Evolutionary conservation across 2,329 filamentous ascomycete genomes (phyloP).

Genomic region (Teratosphaeria nubilosa): DNA sequence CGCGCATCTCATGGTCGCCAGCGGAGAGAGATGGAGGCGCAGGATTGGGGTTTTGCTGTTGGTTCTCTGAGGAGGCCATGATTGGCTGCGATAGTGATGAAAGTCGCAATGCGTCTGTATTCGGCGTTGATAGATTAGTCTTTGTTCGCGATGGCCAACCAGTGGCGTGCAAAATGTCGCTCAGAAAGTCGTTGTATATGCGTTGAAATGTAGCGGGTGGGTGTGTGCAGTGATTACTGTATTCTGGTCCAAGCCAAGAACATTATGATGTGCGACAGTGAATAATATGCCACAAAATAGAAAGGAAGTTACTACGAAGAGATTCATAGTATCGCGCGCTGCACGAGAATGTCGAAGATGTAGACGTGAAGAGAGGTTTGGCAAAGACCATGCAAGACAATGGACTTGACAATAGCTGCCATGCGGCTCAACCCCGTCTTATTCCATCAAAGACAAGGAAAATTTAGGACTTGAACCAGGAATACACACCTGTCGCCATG

Average conservation of each 20-base stretch:
- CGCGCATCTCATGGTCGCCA: slow-evolving; percentile 52
- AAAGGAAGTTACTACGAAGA: slow-evolving; percentile 4
- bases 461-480: slow-evolving; percentile 12
- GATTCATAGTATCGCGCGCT: slow-evolving; percentile 11
- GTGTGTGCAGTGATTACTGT: neutral
- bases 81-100: slow-evolving; percentile 13
- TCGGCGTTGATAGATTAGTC: slow-evolving; percentile 5
- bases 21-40: slow-evolving; percentile 49
- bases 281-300: slow-evolving; percentile 1
- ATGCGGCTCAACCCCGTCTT: neutral
- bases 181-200: neutral
- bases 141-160: slow-evolving; percentile 3
- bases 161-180: slow-evolving; percentile 1
- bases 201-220: neutral
- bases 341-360: slow-evolving; percentile 1
- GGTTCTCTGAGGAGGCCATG: slow-evolving; percentile 40
- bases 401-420: neutral
- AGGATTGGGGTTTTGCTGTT: slow-evolving; percentile 45
- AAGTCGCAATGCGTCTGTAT: slow-evolving; percentile 19
- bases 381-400: slow-evolving; percentile 11
- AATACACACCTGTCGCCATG: slow-evolving; percentile 21
- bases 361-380: slow-evolving; percentile 6
- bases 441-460: slow-evolving; percentile 16
- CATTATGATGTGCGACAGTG: slow-evolving; percentile 1
- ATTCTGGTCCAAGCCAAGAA: neutral